A percentile compares a stretch with the other conserved stretches of the same genome.
phyloP scores from a whole-genome alignment of 768 basidiomycete species.

The Psilocybe subaeruginosa region DNA sequence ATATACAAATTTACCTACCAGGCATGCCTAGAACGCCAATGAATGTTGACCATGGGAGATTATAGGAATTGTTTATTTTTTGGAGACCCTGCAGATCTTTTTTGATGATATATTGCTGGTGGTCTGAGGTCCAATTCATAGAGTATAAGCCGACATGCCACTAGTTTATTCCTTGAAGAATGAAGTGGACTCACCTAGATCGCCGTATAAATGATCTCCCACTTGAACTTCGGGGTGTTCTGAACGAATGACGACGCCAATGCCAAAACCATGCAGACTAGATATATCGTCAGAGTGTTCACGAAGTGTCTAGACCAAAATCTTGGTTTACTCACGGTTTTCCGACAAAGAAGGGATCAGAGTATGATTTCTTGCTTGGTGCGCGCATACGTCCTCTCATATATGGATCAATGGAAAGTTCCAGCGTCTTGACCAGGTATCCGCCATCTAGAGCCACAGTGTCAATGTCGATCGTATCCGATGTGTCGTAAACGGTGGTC shows the following conservation, averaged over 20 bases:
- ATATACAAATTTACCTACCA: conserved; percentile 31
- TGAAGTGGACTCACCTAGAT: conserved; percentile 24
- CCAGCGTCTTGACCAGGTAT: conserved; percentile 52
- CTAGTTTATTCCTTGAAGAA: neutral
- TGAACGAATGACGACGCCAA: conserved; percentile 48
- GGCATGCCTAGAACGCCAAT: conserved; percentile 61
- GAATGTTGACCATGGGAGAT: conserved; percentile 51
- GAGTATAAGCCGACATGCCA: too few relatives aligned
- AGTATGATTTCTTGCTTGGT: conserved; percentile 28
- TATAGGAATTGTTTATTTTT: conserved; percentile 42
- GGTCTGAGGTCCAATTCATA: conserved; percentile 25
- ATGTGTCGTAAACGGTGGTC: conserved; percentile 47
- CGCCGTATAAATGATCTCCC: conserved; percentile 45
- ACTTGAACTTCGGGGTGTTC: conserved; percentile 33
- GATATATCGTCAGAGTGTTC: neutral
- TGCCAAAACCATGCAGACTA: conserved; percentile 37
- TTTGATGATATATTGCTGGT: conserved; percentile 42
- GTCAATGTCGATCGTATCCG: conserved; percentile 52
- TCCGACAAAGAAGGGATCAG: conserved; percentile 32
- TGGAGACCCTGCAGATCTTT: conserved; percentile 21
- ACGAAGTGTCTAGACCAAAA: neutral
- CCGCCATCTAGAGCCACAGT: conserved; percentile 46
- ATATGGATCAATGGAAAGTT: conserved; percentile 47
- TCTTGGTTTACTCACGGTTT: conserved; percentile 32
- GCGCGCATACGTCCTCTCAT: conserved; percentile 42